Conservation (phyloP, 1,139 yeast genomes). For the Maudiozyma humilis region DNA sequence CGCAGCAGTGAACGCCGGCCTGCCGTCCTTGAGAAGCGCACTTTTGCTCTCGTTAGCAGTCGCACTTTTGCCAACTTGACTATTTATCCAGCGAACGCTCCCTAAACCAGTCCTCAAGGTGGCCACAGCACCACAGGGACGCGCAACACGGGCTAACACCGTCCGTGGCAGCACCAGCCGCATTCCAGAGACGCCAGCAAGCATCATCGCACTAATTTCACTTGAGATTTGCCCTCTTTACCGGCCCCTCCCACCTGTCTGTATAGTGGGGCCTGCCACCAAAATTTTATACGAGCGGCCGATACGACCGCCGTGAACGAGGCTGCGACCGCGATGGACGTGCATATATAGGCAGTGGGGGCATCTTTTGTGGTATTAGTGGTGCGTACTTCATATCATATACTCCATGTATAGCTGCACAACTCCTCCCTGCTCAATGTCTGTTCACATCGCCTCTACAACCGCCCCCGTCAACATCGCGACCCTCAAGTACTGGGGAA, state of each 20-base stretch:
- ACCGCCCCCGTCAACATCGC: constrained; percentile 99
- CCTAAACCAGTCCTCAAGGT: neutral
- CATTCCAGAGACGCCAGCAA: neutral
- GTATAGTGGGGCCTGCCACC: too few species aligned
- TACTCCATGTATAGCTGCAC: too few species aligned
- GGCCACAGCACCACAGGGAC: neutral
- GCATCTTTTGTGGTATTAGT: neutral
- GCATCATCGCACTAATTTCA: neutral
- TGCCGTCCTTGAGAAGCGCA: neutral
- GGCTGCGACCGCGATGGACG: neutral
- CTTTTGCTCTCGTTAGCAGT: neutral
- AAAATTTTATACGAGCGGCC: neutral
- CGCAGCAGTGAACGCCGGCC: constrained; percentile 39
- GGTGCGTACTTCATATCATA: too few species aligned
- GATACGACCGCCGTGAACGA: neutral
- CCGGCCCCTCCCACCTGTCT: too few species aligned
- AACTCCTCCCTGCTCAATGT: too few species aligned
- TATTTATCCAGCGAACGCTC: neutral
- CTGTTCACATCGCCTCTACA: constrained; percentile 54
- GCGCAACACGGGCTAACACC: neutral
- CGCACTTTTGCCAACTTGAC: neutral
- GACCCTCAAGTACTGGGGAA: constrained; percentile 97
- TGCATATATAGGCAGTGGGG: neutral
- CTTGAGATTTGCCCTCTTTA: too few species aligned
- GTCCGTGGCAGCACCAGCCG: neutral